Evolutionary conservation across 306 rosid species (phyloP).

Genomic region (Delonix regia): DNA sequence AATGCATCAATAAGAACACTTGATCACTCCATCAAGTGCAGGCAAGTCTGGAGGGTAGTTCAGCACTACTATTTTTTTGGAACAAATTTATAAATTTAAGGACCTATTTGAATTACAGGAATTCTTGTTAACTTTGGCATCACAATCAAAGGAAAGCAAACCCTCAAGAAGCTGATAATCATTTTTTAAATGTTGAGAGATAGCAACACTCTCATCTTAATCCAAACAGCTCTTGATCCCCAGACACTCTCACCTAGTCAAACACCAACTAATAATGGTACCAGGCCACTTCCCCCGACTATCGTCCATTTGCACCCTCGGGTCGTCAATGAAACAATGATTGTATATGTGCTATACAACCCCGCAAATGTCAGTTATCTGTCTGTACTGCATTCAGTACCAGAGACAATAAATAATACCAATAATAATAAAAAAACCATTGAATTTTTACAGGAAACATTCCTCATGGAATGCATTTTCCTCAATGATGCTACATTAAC

Average conservation of each 20-base stretch:
- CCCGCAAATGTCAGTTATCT: neutral
- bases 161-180: neutral
- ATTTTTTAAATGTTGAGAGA: conserved; percentile 11
- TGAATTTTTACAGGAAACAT: neutral
- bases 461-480: conserved; percentile 20
- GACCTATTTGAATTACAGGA: conserved; percentile 2
- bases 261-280: conserved; percentile 6
- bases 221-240: neutral
- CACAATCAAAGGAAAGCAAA: conserved; percentile 7
- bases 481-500: conserved; percentile 8
- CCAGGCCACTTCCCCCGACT: conserved; percentile 2
- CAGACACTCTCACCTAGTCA: neutral
- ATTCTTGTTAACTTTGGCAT: neutral
- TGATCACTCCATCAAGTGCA: conserved; percentile 13
- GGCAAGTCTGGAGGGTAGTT: conserved; percentile 1
- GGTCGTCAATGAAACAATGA: neutral
- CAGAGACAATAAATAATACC: neutral
- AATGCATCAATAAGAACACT: conserved; percentile 18
- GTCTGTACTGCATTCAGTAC: neutral
- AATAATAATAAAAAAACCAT: neutral
- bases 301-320: conserved; percentile 12
- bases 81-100: conserved; percentile 17
- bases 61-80: conserved; percentile 6
- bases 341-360: neutral
- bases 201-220: conserved; percentile 20